Base-by-base conservation (phyloP, 768 basidiomycete genomes). In the Leucocoprinus leucothites region DNA sequence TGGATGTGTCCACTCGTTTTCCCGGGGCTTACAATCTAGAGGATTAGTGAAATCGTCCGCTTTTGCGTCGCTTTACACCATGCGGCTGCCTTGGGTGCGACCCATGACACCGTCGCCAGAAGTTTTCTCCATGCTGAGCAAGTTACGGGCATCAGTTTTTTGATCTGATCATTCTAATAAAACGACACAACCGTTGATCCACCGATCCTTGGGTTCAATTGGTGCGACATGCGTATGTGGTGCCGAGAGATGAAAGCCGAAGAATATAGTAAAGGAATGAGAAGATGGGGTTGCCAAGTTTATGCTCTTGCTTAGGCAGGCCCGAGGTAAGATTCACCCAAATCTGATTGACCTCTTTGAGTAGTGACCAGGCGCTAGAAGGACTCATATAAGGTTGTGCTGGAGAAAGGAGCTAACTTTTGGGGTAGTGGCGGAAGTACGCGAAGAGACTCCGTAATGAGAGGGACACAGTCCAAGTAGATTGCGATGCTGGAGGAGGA, bases 271-370 rank as follows among this genome's bases (percentile, higher is more conserved):
- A 42, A 26, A 28, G 42, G 26, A 45, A 5, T 53, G 24, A 28
- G 53, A 55, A 48, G 53, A 46, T 40, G 42, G 46, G 36, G 36
- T 48, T 36, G 9, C 26, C 40, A 55, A 55, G 53, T 22, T 55
- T 55, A 55, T 40, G 24, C 53, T 55, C 38, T 48, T 40, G 46
- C 53, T 55, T 47, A 35, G 42, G 36, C 38, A 48, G n/a, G 53
- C 25, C 25, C 40, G 45, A 55, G 53, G 53, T 48, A 48, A 55
- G 53, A 55, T 55, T 38, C 38, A 36, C 41, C 40, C 22, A 22
- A 55, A 55, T 55, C 53, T 55, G 53, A 22, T 36, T 55, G 46
- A 46, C 53, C 24, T 48, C 28, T 47, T 53, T 47, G 52, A 19
- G 13, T 22, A 53, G 44, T 22, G 9, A 25, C 41, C 26, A 55